These are phyloP conservation scores for Plenodomus biglobosus DNA, from an alignment of 2,329 filamentous ascomycete genomes.

Conservation along the genomic window DNA sequence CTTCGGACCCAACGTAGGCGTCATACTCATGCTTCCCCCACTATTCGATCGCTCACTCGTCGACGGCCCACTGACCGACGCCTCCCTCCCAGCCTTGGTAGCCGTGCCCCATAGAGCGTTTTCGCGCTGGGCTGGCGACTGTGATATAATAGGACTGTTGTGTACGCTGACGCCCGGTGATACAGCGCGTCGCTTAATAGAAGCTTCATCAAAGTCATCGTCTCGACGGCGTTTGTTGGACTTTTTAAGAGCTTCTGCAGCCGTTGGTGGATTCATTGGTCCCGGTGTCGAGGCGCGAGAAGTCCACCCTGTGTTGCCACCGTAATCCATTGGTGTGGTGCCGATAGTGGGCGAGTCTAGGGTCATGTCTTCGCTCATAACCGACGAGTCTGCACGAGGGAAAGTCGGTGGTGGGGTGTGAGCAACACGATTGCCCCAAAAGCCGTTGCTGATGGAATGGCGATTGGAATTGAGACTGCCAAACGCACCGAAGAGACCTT, in stretches of 20 bases:
- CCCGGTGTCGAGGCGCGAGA: slow-evolving; percentile 45
- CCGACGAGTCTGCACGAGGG: slow-evolving; percentile 56
- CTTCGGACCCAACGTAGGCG: slow-evolving; percentile 50
- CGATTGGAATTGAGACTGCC: slow-evolving; percentile 75
- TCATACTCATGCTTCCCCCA: slow-evolving; percentile 51
- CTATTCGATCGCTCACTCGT: slow-evolving; percentile 52
- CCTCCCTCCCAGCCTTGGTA: slow-evolving; percentile 61
- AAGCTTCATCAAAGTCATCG: slow-evolving; percentile 84
- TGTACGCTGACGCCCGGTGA: slow-evolving; percentile 89
- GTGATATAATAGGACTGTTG: slow-evolving; percentile 79
- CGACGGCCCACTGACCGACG: slow-evolving; percentile 56
- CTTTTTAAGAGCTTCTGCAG: slow-evolving; percentile 47
- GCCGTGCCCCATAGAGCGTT: slow-evolving; percentile 70
- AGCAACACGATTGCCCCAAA: slow-evolving; percentile 72
- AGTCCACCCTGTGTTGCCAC: slow-evolving; percentile 23
- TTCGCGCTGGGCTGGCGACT: slow-evolving; percentile 78
- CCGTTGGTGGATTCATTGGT: slow-evolving; percentile 40
- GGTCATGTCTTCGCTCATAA: slow-evolving; percentile 66
- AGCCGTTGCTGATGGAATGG: slow-evolving; percentile 70
- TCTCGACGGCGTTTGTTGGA: slow-evolving; percentile 76
- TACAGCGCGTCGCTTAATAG: slow-evolving; percentile 88
- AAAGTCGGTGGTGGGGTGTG: slow-evolving; percentile 59
- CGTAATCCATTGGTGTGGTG: slow-evolving; percentile 20
- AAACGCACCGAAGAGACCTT: slow-evolving; percentile 65
- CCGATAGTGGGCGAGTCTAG: slow-evolving; percentile 66